Percentiles rank a stretch among this genome's conserved stretches.
These are phyloP conservation scores for Pichia sp. DNA, from an alignment of 1,139 yeast species.

Conservation along the genomic window DNA sequence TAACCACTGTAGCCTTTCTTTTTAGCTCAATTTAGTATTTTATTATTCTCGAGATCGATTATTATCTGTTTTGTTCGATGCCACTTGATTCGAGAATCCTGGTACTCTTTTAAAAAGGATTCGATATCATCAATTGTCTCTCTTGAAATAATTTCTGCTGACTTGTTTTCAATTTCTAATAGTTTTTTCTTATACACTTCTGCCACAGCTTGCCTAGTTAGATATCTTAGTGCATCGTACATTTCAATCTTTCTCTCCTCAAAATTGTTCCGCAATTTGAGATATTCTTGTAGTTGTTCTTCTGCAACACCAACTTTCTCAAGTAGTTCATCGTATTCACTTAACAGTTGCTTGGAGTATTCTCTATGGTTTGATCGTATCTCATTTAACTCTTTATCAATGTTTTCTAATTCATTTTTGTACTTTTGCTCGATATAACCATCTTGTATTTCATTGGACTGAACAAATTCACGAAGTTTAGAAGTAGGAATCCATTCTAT, in stretches of 20 bases:
- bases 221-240: conserved; percentile 33
- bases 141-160: conserved; percentile 26
- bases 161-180: conserved; percentile 28
- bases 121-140: conserved; percentile 18
- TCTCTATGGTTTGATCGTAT: conserved; percentile 14
- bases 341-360: conserved; percentile 25
- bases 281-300: conserved; percentile 12
- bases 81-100: conserved; percentile 32
- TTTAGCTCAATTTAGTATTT: conserved; percentile 53
- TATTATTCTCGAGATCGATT: conserved; percentile 46
- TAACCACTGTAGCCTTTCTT: conserved; percentile 38
- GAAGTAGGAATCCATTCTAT: conserved; percentile 18
- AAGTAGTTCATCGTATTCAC: conserved; percentile 7
- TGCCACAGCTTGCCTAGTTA: conserved; percentile 29
- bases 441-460: conserved; percentile 21
- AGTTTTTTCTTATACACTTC: conserved; percentile 27
- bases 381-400: conserved; percentile 12
- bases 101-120: conserved; percentile 39
- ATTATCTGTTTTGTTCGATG: conserved; percentile 13
- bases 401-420: conserved; percentile 5
- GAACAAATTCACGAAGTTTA: conserved; percentile 25
- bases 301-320: conserved; percentile 11
- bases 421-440: conserved; percentile 25
- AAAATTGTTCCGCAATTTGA: conserved; percentile 17
- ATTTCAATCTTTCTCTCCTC: conserved; percentile 29